Percentiles rank a stretch among this genome's conserved stretches.
Evolutionary conservation across 352 stramenopile genomes (phyloP).

Genomic region (Pseudoperonospora humuli): DNA sequence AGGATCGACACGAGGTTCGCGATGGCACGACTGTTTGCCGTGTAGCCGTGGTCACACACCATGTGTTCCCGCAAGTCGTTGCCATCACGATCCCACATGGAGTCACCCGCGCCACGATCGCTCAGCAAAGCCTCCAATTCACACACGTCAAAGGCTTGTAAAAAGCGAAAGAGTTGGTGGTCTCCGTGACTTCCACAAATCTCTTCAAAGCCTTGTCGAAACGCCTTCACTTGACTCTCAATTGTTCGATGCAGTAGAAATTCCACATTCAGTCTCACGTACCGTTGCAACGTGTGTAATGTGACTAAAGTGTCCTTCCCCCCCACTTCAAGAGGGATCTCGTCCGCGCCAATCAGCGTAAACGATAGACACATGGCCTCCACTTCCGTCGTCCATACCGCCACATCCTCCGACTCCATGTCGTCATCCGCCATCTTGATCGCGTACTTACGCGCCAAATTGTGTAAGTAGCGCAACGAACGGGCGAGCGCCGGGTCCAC

Average conservation of each 20-base stretch:
- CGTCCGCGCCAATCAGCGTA: conserved; percentile 59
- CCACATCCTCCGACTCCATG: conserved; percentile 13
- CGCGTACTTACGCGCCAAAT: conserved; percentile 19
- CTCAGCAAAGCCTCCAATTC: conserved; percentile 67
- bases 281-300: conserved; percentile 37
- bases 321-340: conserved; percentile 40
- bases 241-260: conserved; percentile 67
- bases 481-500: conserved; percentile 60
- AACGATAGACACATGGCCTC: conserved; percentile 68
- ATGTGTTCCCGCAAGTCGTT: conserved; percentile 65
- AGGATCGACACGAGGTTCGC: conserved; percentile 68
- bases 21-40: conserved; percentile 52
- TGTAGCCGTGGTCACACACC: conserved; percentile 84
- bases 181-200: conserved; percentile 36
- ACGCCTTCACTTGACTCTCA: conserved; percentile 46
- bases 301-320: conserved; percentile 45
- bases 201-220: conserved; percentile 59
- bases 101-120: conserved; percentile 32
- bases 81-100: conserved; percentile 66
- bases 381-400: conserved; percentile 27
- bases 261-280: conserved; percentile 41
- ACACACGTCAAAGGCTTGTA: conserved; percentile 49
- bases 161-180: conserved; percentile 22
- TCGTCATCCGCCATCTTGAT: not conserved
- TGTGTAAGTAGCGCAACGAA: conserved; percentile 55